Evolutionary conservation across 345 rosid species (phyloP).

Genomic region (Pistacia atlantica): DNA sequence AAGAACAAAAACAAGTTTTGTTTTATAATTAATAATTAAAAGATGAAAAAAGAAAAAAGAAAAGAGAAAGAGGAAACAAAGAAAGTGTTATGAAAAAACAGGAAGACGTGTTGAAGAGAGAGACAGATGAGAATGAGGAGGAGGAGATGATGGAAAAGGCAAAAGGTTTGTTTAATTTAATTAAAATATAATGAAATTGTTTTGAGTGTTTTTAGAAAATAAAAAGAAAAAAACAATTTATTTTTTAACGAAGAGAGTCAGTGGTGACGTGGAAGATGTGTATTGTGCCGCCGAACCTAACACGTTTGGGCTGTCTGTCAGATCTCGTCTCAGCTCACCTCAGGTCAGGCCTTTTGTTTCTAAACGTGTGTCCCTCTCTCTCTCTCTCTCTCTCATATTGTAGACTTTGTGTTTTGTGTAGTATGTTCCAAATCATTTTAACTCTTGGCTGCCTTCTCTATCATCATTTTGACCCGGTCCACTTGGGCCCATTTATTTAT

Average conservation of each 20-base stretch:
- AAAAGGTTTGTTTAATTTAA: not conserved
- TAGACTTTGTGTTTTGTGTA: no score
- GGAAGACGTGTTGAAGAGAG: constrained; percentile 15
- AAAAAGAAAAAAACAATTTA: not conserved
- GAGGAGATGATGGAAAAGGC: not conserved
- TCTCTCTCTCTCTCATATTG: no score
- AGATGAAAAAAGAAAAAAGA: not conserved
- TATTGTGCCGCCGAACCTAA: not conserved
- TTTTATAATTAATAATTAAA: no score
- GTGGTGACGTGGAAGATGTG: not conserved
- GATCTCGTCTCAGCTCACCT: not conserved
- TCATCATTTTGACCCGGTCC: no score
- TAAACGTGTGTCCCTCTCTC: not conserved
- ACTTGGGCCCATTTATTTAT: no score
- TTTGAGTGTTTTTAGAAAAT: no score
- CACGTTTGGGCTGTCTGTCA: not conserved
- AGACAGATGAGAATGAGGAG: not conserved
- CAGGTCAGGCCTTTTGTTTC: not conserved
- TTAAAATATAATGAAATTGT: not conserved
- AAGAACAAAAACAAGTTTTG: not conserved
- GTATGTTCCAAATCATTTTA: no score
- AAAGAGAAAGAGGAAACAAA: not conserved
- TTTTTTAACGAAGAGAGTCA: not conserved
- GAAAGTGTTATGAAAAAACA: constrained; percentile 9
- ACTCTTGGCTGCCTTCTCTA: no score